Base-by-base conservation (phyloP, 768 basidiomycete genomes). In the Mycena pura region DNA sequence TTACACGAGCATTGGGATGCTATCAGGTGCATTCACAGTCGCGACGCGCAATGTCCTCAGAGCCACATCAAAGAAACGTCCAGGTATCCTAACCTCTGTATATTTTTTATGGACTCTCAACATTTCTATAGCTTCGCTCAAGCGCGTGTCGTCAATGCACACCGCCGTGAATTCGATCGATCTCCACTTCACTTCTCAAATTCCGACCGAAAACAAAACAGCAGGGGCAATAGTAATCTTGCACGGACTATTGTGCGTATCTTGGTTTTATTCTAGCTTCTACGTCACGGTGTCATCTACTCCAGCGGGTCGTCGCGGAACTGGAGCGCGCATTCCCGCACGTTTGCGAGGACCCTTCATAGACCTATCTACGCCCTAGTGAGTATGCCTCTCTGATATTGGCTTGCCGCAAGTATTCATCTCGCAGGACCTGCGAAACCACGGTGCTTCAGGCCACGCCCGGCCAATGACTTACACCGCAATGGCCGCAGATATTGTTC, bases 241-340 rank as follows among this genome's bases (percentile, higher is more conserved):
- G 13, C 88, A 89, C 67, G 88, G 88, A 3, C 75, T 89, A 55
- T 85, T 89, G 87, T 88, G 60, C 69, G 85, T 67, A 27, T 40
- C 15, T 19, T 13, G 38, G 19, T 31, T 28, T 8, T 25, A 44
- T 34, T 29, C 25, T 27, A 57, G 5, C 13, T 8, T 27, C 9
- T 14, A 28, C 13, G 24, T 51, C 47, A 7, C 28, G n/a, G 38
- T 21, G 34, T 60, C 54, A 22, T 38, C 36, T 44, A 44, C 27
- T 31, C 28, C 66, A 95, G 92, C 66, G 94, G 93, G 0, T 93
- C 89, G 36, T 95, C 95, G 71, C 85, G 94, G 59, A 96, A 96
- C 71, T 97, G 93, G 93, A 78, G 84, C 6, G 91, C 92, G 0
- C 79, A 96, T 5, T 84, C 91, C 6, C 93, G 91, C 67, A 85